Evolutionary conservation across 2,329 filamentous ascomycete genomes (phyloP), one percentile per base, ranked within the genome.

Genomic region (Pseudovirgaria hyperparasitica): DNA sequence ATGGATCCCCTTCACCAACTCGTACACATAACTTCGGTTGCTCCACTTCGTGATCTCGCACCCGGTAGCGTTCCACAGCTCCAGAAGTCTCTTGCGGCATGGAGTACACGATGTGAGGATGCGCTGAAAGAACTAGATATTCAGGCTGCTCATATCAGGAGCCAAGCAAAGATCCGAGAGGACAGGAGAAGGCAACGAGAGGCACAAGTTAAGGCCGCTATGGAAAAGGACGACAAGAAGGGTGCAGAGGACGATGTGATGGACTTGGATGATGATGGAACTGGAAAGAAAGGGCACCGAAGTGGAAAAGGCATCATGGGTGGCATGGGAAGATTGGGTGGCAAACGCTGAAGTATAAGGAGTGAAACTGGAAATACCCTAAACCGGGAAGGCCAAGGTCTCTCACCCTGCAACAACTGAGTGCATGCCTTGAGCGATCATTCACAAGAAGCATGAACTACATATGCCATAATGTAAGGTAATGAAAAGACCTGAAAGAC

Each of bases 21-120:
- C 33, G 78, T 96, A 13, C 71, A 77, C 46, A 74, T 96, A 28
- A 77, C 76, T 26, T 77, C 80, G 34, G 74, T 94, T 17, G 74
- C 86, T 0, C 80, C 90, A 0, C 70, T 94, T 2, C 84, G 90
- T 12, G 90, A 98, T 50, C 70, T 93, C 2, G 69, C 72, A 2
- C 84, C 85, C 0, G 72, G 72, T 31, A 72, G 76, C 30, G 67
- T 93, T 9, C 70, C 74, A 0, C 54, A 58, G 1, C 76, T 94
- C 58, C 67, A 84, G 16, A 51, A 57, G 3, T 70, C 75, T 9
- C 67, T 98, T 8, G 63, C 66, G 16, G 66, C 67, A 29, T 98
- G 87, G 87, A 74, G 78, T 27, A 60, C 56, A n/a, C 74, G 85
- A 32, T 96, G 87, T 60, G 70, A 72, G 5, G 57, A 63, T 4